phyloP scores from a whole-genome alignment of 192 early-diverging fungal species.

The Ramicandelaber brevisporus region DNA sequence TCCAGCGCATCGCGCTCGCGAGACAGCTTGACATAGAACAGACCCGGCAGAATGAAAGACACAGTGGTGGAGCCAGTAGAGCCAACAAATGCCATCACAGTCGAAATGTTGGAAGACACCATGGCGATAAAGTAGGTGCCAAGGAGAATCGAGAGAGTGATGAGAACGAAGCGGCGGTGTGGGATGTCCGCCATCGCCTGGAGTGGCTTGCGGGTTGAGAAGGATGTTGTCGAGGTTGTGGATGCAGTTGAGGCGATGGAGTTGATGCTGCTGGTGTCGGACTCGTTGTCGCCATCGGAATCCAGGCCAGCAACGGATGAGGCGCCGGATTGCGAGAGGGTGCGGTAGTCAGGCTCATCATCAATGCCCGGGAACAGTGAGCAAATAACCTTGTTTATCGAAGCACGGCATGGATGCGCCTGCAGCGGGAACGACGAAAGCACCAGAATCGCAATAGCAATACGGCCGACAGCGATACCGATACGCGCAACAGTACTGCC shows the following conservation, averaged over 20 bases:
- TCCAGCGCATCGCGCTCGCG: no score
- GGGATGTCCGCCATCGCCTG: conserved; percentile 20
- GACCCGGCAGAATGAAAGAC: conserved; percentile 83
- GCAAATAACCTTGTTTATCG: conserved; percentile 61
- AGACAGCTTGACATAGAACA: conserved; percentile 81
- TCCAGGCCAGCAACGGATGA: conserved; percentile 6
- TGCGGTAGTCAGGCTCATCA: no score
- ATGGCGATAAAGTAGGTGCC: conserved; percentile 49
- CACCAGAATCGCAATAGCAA: conserved; percentile 71
- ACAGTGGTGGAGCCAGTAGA: conserved; percentile 91
- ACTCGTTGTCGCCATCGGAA: background rate
- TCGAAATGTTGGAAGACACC: conserved; percentile 46
- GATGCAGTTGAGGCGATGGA: background rate
- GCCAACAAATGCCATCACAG: conserved; percentile 77
- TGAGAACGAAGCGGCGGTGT: conserved; percentile 22
- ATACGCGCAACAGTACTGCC: conserved; percentile 1
- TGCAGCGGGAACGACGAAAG: conserved; percentile 84
- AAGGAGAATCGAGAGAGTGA: conserved; percentile 43
- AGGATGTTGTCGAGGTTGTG: no score
- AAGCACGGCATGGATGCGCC: conserved; percentile 70
- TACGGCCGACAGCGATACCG: conserved; percentile 44
- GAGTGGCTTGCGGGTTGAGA: no score
- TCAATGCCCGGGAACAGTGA: conserved; percentile 6
- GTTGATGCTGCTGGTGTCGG: conserved; percentile 1
- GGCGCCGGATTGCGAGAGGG: no score